Base-by-base conservation (phyloP, 1,284 basidiomycete species). In the Coriolopsis trogii region DNA sequence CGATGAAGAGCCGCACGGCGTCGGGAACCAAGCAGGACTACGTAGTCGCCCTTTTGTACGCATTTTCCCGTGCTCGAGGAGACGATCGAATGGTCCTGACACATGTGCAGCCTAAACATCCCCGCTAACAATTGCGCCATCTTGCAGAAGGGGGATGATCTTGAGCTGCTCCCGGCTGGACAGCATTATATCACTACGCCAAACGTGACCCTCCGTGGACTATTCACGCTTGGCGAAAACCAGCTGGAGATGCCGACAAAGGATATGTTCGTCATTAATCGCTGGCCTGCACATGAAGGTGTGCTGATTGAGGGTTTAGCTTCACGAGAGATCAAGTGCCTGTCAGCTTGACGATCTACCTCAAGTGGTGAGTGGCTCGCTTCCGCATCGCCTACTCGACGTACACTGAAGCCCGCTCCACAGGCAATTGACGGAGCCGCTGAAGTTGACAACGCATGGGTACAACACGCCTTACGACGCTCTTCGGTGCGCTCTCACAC, bases 111-210 rank as follows among this genome's bases (percentile, higher is more conserved):
- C 72, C 69, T 91, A 62, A 86, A 91, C 59, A 89, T 91, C 41
- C 89, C 89, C 5, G 89, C 89, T 20, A 91, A 83, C 63, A 91
- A 91, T 65, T 91, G 89, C 61, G 89, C 89, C 18, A 87, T 91
- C 52, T 73, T 91, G 39, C 89, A 91, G 67, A 78, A 81, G 20
- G 88, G 85, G n/a, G 87, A 91, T 59, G 87, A 91, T 43, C 75
- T 91, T 28, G 82, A 89, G 61, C 75, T 90, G 5, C 75, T 91
- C 15, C 76, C 84, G 41, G 89, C 89, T 31, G 89, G 89, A 6
- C 89, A 91, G 63, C 88, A 88, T 51, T 89, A 84, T 54, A 87
- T 91, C 62, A 91, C 89, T 6, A 87, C 88, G 61, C 87, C 89
- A 3, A 88, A 84, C 53, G 84, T 91, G 33, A 91, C 87, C 2